Evolutionary conservation across 257 asterid genomes (phyloP).

Genomic region (Jacaranda copaia): DNA sequence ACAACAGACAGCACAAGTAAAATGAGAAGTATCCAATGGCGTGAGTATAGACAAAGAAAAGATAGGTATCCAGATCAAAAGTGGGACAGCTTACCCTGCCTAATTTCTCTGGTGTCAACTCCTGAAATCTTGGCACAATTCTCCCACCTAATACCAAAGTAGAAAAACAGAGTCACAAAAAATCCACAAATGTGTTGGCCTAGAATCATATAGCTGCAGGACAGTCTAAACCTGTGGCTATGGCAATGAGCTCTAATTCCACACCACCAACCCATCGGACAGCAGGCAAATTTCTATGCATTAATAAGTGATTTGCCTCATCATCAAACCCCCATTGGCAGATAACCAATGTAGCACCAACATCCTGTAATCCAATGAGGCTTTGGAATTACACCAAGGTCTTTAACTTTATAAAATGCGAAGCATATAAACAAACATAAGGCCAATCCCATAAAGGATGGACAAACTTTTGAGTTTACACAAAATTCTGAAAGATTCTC

Average conservation of each 20-base stretch:
- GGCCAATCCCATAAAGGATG: slow-evolving; percentile 7
- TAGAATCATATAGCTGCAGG: slow-evolving; percentile 25
- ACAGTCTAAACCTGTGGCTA: slow-evolving; percentile 81
- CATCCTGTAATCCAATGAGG: slow-evolving; percentile 67
- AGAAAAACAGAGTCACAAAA: slow-evolving; percentile 16
- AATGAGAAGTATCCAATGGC: neutral
- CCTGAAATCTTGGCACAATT: slow-evolving; percentile 98
- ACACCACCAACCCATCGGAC: slow-evolving; percentile 99
- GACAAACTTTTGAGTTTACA: neutral
- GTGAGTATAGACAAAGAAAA: neutral
- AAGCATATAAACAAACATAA: slow-evolving; percentile 27
- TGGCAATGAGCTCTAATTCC: slow-evolving; percentile 93
- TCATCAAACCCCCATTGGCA: slow-evolving; percentile 99
- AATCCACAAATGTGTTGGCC: neutral
- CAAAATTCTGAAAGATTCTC: neutral
- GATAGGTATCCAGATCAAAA: slow-evolving; percentile 1
- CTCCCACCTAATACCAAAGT: slow-evolving; percentile 74
- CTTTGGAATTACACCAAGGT: slow-evolving; percentile 28
- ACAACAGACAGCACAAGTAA: neutral
- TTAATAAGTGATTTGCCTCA: slow-evolving; percentile 93
- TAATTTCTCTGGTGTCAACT: slow-evolving; percentile 86
- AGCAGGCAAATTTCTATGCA: slow-evolving; percentile 95
- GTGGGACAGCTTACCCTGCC: slow-evolving; percentile 61
- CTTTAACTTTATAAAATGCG: slow-evolving; percentile 8
- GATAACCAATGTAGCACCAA: slow-evolving; percentile 92